Conservation (phyloP, 768 basidiomycete species). For the Tylopilus plumbeoviolaceoides region DNA sequence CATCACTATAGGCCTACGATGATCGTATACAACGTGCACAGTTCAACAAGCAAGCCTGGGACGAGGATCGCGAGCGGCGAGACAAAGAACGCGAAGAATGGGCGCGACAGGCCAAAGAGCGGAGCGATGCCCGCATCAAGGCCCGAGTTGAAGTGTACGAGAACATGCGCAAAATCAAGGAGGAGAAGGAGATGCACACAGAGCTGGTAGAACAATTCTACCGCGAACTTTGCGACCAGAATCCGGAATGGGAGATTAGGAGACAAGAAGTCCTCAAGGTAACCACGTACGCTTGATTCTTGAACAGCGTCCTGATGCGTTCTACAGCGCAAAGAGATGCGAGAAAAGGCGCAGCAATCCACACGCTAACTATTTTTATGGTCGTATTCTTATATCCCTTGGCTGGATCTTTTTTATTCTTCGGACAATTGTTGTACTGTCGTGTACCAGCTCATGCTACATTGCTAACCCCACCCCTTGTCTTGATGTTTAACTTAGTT, state of each 20-base stretch:
- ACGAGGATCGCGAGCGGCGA: slow-evolving; percentile 38
- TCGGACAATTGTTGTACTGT: slow-evolving; percentile 26
- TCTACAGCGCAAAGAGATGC: slow-evolving; percentile 28
- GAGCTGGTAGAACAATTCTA: slow-evolving; percentile 52
- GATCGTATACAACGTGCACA: slow-evolving; percentile 32
- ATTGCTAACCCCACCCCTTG: slow-evolving; percentile 3
- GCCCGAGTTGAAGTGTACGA: slow-evolving; percentile 35
- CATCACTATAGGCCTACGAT: slow-evolving; percentile 43
- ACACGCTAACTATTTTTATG: slow-evolving; percentile 21
- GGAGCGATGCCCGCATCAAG: slow-evolving; percentile 48
- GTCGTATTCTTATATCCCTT: slow-evolving; percentile 29
- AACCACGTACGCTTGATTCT: slow-evolving; percentile 5
- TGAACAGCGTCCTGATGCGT: slow-evolving; percentile 5
- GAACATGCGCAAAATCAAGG: slow-evolving; percentile 38
- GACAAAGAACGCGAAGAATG: slow-evolving; percentile 51
- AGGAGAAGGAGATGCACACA: slow-evolving; percentile 37
- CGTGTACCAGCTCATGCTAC: not conserved
- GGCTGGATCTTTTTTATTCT: slow-evolving; percentile 17
- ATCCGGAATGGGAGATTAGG: slow-evolving; percentile 62
- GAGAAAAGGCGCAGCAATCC: slow-evolving; percentile 25
- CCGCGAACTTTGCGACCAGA: slow-evolving; percentile 48
- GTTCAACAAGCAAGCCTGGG: slow-evolving; percentile 24
- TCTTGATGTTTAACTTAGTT: not conserved
- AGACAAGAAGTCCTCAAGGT: slow-evolving; percentile 51
- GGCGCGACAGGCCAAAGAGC: slow-evolving; percentile 47